Evolutionary conservation across 2,329 filamentous ascomycete genomes (phyloP).

Genomic region (Ceratocystis lukuohia): DNA sequence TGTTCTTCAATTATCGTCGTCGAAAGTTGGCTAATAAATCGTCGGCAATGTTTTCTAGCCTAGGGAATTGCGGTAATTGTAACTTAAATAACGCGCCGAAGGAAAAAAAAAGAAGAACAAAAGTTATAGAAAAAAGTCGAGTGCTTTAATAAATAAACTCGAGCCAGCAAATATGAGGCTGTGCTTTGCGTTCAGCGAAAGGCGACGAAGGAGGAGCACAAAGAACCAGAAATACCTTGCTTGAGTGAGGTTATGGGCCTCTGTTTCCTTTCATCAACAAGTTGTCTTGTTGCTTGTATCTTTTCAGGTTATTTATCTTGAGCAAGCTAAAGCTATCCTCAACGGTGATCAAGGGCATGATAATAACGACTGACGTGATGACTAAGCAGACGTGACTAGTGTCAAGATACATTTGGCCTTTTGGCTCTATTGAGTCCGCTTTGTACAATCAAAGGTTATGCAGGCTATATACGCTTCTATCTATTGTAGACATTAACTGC

Average conservation of each 20-base stretch:
- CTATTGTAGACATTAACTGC: too few species aligned
- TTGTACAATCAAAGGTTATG: background rate
- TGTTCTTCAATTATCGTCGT: background rate
- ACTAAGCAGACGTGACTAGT: slow-evolving; percentile 1
- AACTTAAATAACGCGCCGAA: background rate
- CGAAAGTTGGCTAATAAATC: background rate
- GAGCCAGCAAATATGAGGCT: background rate
- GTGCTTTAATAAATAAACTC: background rate
- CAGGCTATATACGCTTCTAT: background rate
- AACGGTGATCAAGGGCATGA: background rate
- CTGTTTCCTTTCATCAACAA: background rate
- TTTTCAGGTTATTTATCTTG: background rate
- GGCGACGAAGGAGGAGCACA: background rate
- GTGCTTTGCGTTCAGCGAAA: background rate
- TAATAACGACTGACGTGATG: slow-evolving; percentile 2
- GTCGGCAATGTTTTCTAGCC: background rate
- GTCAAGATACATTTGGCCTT: slow-evolving; percentile 1
- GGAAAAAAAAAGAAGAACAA: background rate
- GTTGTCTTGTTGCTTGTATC: background rate
- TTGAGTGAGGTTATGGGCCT: background rate
- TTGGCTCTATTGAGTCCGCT: background rate
- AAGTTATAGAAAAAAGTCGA: background rate
- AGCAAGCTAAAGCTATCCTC: slow-evolving; percentile 1
- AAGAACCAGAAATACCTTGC: background rate
- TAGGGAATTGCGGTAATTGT: background rate